Evolutionary conservation across 1,139 yeast species (phyloP).

Genomic region (Kurtzmaniella quercitrusa): DNA sequence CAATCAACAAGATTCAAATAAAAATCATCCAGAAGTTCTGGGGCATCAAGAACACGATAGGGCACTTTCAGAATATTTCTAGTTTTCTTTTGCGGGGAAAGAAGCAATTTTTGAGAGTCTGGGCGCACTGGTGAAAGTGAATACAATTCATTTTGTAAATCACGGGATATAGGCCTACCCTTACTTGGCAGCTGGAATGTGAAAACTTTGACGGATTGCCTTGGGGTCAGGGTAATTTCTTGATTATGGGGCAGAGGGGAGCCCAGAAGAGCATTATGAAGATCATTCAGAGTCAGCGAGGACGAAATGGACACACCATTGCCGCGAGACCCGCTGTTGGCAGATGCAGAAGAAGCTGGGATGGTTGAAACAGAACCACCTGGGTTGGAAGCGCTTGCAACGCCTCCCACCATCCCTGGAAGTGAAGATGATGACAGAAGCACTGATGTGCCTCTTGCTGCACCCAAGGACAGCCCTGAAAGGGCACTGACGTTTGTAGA

Average conservation of each 20-base stretch:
- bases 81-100: constrained; percentile 79
- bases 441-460: constrained; percentile 6
- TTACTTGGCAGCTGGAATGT: constrained; percentile 70
- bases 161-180: constrained; percentile 55
- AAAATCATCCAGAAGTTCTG: constrained; percentile 91
- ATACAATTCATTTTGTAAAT: constrained; percentile 68
- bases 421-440: constrained; percentile 17
- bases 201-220: constrained; percentile 57
- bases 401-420: constrained; percentile 14
- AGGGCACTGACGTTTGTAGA: background rate
- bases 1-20: constrained; percentile 90
- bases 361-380: background rate
- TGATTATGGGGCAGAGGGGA: constrained; percentile 8
- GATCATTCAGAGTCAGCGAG: constrained; percentile 1
- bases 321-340: background rate
- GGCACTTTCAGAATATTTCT: constrained; percentile 83
- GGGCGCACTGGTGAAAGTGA: constrained; percentile 85
- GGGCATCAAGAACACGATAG: constrained; percentile 92
- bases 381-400: background rate
- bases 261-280: background rate
- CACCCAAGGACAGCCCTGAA: constrained; percentile 1
- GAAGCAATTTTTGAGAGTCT: constrained; percentile 73
- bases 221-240: constrained; percentile 43
- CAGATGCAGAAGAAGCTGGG: constrained; percentile 1
- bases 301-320: background rate